Evolutionary conservation across 1,284 basidiomycete genomes (phyloP).

Genomic region (Trametes pubescens): DNA sequence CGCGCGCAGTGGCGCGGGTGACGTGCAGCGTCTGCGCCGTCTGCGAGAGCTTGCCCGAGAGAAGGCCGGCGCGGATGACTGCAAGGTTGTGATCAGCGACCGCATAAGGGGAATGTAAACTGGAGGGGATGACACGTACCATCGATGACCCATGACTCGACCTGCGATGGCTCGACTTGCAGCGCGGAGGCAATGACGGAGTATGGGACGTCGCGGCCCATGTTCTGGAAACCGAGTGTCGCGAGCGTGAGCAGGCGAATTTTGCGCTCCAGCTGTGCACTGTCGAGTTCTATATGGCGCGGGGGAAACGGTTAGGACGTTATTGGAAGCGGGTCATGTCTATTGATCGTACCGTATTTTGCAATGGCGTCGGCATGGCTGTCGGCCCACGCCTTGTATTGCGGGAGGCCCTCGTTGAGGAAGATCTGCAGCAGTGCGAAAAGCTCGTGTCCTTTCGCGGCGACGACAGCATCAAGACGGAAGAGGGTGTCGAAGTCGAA

Average conservation of each 20-base stretch:
- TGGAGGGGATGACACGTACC: slow-evolving; percentile 55
- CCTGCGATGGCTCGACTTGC: slow-evolving; percentile 71
- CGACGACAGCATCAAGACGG: slow-evolving; percentile 76
- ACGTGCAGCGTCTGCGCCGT: slow-evolving; percentile 80
- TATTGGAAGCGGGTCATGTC: too few relatives aligned
- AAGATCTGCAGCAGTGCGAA: slow-evolving; percentile 79
- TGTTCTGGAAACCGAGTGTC: slow-evolving; percentile 78
- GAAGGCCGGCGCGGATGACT: slow-evolving; percentile 88
- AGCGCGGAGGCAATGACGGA: slow-evolving; percentile 74
- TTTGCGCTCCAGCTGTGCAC: slow-evolving; percentile 75
- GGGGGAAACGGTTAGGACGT: not conserved
- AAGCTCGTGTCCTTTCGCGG: slow-evolving; percentile 72
- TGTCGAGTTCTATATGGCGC: slow-evolving; percentile 55
- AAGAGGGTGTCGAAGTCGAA: slow-evolving; percentile 88
- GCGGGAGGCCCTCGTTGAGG: slow-evolving; percentile 69
- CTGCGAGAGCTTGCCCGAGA: slow-evolving; percentile 89
- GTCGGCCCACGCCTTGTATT: slow-evolving; percentile 71
- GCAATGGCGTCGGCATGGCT: slow-evolving; percentile 60
- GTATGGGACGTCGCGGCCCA: slow-evolving; percentile 83
- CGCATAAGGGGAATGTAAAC: not conserved
- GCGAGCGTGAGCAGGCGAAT: slow-evolving; percentile 84
- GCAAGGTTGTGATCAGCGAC: not conserved
- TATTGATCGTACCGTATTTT: slow-evolving; percentile 73
- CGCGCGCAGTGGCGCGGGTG: slow-evolving; percentile 78
- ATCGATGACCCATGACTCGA: slow-evolving; percentile 94